These are phyloP conservation scores for Oryza brachyantha DNA, from an alignment of 176 grass and related monocot species.

Conservation along the genomic window DNA sequence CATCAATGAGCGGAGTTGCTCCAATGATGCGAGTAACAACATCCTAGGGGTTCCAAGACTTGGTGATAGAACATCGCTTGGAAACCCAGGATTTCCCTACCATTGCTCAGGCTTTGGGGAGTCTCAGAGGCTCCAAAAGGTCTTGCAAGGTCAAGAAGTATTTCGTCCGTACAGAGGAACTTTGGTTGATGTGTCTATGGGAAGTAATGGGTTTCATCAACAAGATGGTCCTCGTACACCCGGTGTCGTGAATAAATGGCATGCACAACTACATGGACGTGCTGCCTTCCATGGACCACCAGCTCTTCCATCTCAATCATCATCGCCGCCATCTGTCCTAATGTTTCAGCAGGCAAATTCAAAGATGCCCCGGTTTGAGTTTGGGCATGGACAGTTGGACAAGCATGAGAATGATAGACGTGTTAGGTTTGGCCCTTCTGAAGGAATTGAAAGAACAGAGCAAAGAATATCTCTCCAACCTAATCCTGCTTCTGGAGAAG, in stretches of 20 bases:
- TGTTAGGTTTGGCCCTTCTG: constrained; percentile 10
- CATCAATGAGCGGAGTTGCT: constrained; percentile 48
- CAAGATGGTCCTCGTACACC: constrained; percentile 34
- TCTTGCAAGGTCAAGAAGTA: constrained; percentile 99
- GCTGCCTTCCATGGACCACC: constrained; percentile 20
- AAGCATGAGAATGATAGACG: constrained; percentile 9
- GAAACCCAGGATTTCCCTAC: constrained; percentile 45
- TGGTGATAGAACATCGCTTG: constrained; percentile 49
- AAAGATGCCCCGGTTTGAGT: constrained; percentile 28
- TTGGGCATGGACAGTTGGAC: constrained; percentile 18
- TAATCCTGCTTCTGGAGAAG: constrained; percentile 23
- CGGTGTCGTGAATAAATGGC: constrained; percentile 38
- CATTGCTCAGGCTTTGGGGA: constrained; percentile 83
- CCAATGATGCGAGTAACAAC: constrained; percentile 38
- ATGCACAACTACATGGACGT: constrained; percentile 29
- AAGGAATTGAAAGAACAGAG: constrained; percentile 20
- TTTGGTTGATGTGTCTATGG: constrained; percentile 33
- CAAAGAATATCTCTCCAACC: background rate
- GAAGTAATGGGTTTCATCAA: constrained; percentile 38
- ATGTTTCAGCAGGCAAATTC: constrained; percentile 57
- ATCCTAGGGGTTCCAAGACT: constrained; percentile 46
- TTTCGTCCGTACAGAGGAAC: constrained; percentile 47
- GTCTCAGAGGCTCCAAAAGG: constrained; percentile 91
- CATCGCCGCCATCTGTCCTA: constrained; percentile 50
- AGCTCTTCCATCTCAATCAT: constrained; percentile 36